Evolutionary conservation across 1,284 basidiomycete genomes (phyloP).

Genomic region (Malassezia pachydermatis): DNA sequence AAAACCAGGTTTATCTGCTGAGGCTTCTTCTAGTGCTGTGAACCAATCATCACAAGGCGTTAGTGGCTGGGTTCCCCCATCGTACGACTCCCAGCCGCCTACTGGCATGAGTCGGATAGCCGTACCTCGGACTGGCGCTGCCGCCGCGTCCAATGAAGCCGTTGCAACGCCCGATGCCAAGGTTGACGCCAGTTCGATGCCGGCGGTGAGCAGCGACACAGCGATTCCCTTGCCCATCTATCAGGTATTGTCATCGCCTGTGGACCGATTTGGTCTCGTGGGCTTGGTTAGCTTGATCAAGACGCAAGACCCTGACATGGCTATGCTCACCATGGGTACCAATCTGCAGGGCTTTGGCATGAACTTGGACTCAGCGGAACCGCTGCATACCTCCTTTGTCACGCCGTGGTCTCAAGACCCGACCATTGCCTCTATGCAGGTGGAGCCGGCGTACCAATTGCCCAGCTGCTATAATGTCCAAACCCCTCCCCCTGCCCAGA

Average conservation of each 20-base stretch:
- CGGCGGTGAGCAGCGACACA: slow-evolving; percentile 19
- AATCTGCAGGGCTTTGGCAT: slow-evolving; percentile 86
- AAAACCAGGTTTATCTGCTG: slow-evolving; percentile 3
- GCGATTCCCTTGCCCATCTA: slow-evolving; percentile 62
- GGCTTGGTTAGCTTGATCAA: slow-evolving; percentile 84
- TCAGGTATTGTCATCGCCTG: slow-evolving; percentile 83
- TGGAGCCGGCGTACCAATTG: slow-evolving; percentile 69
- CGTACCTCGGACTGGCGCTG: neutral
- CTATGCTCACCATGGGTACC: slow-evolving; percentile 74
- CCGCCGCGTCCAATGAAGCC: neutral
- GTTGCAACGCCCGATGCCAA: slow-evolving; percentile 2
- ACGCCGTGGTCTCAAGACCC: slow-evolving; percentile 90
- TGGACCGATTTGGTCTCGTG: slow-evolving; percentile 86
- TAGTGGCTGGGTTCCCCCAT: slow-evolving; percentile 9
- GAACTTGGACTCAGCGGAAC: slow-evolving; percentile 72
- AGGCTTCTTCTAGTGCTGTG: slow-evolving; percentile 6
- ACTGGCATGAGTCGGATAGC: slow-evolving; percentile 5
- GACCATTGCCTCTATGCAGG: slow-evolving; percentile 70
- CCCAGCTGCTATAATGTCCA: slow-evolving; percentile 90
- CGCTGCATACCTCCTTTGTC: slow-evolving; percentile 84
- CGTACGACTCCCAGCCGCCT: slow-evolving; percentile 5
- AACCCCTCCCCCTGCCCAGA: slow-evolving; percentile 74
- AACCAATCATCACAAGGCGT: neutral
- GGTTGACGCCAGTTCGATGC: slow-evolving; percentile 10
- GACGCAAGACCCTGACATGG: slow-evolving; percentile 75